Percentiles rank a stretch among this genome's conserved stretches.
These are phyloP conservation scores for Chrysosporium keratinophilum DNA, from an alignment of 2,329 filamentous ascomycete genomes.

Conservation along the genomic window DNA sequence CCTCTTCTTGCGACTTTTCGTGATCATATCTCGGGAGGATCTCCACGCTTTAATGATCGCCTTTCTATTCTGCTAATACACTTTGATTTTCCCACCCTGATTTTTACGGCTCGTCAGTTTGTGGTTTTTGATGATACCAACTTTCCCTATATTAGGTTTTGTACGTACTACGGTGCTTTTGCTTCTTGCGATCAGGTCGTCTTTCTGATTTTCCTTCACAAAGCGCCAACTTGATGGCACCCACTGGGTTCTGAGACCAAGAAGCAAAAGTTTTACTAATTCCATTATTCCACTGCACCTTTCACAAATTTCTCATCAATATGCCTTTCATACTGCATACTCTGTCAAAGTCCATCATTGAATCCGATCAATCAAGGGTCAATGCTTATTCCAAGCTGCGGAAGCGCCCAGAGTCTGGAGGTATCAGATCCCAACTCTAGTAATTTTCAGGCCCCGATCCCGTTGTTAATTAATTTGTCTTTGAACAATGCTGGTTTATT, in stretches of 20 bases:
- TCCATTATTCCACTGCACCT: background rate
- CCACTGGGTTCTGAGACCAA: background rate
- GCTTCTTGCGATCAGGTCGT: background rate
- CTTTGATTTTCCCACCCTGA: background rate
- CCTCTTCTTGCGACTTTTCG: background rate
- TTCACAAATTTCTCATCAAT: too few species aligned
- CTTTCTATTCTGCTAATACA: background rate
- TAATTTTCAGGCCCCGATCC: too few species aligned
- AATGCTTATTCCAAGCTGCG: too few species aligned
- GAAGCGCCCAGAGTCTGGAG: too few species aligned
- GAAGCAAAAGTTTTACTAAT: background rate
- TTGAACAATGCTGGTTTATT: too few species aligned
- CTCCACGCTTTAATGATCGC: conserved; percentile 1
- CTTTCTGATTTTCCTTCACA: background rate
- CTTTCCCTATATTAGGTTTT: background rate
- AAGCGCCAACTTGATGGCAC: too few species aligned
- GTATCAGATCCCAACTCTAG: too few species aligned
- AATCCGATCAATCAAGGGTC: too few species aligned
- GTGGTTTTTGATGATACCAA: conserved; percentile 7
- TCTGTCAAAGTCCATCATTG: too few species aligned
- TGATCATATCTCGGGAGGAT: conserved; percentile 5
- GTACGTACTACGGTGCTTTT: background rate
- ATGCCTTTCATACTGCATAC: too few species aligned
- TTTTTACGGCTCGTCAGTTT: background rate
- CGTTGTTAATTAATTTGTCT: too few species aligned